Evolutionary conservation across 495 filamentous ascomycete species (phyloP).

Genomic region (Penicillium soppii): DNA sequence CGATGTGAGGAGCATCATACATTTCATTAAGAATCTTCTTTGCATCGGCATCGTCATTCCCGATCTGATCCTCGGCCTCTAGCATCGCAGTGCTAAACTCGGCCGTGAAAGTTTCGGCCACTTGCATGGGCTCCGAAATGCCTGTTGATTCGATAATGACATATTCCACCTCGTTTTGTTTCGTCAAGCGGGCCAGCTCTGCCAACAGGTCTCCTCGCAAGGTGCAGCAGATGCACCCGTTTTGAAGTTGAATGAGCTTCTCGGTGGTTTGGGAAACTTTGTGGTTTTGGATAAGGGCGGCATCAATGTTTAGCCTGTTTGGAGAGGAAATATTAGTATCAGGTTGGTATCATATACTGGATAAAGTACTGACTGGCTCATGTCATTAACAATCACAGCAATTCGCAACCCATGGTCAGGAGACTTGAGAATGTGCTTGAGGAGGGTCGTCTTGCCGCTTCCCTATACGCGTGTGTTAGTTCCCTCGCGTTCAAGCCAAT

Average conservation of each 20-base stretch:
- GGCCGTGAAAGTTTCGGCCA: conserved; percentile 58
- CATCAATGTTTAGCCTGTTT: conserved; percentile 54
- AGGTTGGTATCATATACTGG: not conserved
- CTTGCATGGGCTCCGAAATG: conserved; percentile 63
- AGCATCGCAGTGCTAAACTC: conserved; percentile 48
- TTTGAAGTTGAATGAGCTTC: conserved; percentile 59
- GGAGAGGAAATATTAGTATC: not conserved
- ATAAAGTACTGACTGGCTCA: conserved; percentile 42
- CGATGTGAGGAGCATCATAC: conserved; percentile 15
- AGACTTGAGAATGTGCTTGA: conserved; percentile 54
- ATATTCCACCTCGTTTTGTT: conserved; percentile 52
- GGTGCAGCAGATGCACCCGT: conserved; percentile 64
- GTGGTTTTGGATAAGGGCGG: conserved; percentile 52
- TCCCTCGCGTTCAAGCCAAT: not conserved
- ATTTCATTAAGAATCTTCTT: conserved; percentile 39
- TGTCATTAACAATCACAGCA: conserved; percentile 60
- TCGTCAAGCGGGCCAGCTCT: conserved; percentile 51
- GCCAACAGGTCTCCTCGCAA: conserved; percentile 56
- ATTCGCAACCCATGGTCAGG: conserved; percentile 53
- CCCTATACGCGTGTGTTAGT: conserved; percentile 29
- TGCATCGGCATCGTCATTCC: conserved; percentile 30
- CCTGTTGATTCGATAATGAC: conserved; percentile 61
- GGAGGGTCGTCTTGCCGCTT: conserved; percentile 57
- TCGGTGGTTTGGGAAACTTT: conserved; percentile 52
- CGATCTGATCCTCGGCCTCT: conserved; percentile 32